Conservation (phyloP, 2,329 filamentous ascomycete genomes). For the Calonectria honghensis region DNA sequence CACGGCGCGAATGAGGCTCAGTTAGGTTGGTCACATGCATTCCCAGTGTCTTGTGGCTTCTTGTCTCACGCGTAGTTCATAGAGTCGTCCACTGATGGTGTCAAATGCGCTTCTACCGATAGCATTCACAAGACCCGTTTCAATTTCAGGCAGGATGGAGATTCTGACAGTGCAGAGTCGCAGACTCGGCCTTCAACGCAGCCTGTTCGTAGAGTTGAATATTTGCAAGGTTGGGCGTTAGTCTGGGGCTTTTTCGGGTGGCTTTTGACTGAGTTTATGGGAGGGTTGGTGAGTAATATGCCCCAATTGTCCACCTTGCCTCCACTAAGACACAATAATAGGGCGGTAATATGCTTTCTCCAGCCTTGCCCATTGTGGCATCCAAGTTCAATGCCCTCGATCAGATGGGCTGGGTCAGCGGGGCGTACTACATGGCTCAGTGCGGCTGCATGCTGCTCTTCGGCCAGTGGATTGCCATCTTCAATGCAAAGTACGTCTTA, state of each 20-base stretch:
- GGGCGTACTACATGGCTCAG: slow-evolving; percentile 26
- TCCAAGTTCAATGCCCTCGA: slow-evolving; percentile 8
- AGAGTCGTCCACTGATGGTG: background rate
- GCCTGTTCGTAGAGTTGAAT: background rate
- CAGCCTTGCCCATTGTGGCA: slow-evolving; percentile 18
- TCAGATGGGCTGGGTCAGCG: slow-evolving; percentile 24
- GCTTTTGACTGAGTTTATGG: slow-evolving; percentile 14
- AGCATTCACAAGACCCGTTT: background rate
- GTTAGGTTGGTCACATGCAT: background rate
- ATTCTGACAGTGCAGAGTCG: background rate
- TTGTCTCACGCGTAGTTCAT: background rate
- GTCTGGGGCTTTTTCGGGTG: slow-evolving; percentile 15
- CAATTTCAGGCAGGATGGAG: background rate
- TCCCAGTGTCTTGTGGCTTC: background rate
- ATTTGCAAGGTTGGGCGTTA: background rate
- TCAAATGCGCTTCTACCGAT: background rate
- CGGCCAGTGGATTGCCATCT: slow-evolving; percentile 15
- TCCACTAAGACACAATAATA: background rate
- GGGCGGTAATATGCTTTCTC: slow-evolving; percentile 9
- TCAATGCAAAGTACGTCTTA: slow-evolving; percentile 22
- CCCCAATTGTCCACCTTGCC: background rate
- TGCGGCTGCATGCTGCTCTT: slow-evolving; percentile 29
- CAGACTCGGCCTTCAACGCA: background rate
- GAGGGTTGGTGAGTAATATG: background rate
- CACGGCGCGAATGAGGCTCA: background rate